Percentiles rank a stretch among this genome's conserved stretches.
Conservation (phyloP, 192 early-diverging fungal genomes). For the Podila epigama region DNA sequence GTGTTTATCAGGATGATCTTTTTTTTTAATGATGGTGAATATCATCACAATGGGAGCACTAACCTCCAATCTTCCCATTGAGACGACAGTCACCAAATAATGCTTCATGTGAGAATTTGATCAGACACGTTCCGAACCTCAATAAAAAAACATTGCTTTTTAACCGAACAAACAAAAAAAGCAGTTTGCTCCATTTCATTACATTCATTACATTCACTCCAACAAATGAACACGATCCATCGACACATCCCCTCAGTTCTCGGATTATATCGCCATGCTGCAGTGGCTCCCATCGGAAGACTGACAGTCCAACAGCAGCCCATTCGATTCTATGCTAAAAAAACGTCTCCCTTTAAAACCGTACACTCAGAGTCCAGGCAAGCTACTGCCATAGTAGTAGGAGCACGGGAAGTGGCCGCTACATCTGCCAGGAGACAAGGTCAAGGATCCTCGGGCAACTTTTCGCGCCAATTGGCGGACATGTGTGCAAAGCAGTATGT, state of each 20-base stretch:
- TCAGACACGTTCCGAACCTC: too few species aligned
- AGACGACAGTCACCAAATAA: too few species aligned
- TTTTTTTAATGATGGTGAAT: too few species aligned
- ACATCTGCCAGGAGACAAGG: neutral
- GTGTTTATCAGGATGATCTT: too few species aligned
- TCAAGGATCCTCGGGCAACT: slow-evolving; percentile 9
- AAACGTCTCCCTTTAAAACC: slow-evolving; percentile 28
- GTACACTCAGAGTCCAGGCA: slow-evolving; percentile 30
- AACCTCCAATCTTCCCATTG: too few species aligned
- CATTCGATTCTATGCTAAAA: slow-evolving; percentile 14
- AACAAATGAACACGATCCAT: slow-evolving; percentile 20
- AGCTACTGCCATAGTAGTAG: neutral
- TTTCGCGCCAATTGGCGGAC: slow-evolving; percentile 27
- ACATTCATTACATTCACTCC: slow-evolving; percentile 5
- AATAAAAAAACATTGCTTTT: too few species aligned
- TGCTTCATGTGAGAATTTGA: too few species aligned
- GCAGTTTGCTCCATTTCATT: slow-evolving; percentile 3
- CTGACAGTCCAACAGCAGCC: neutral
- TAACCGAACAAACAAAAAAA: neutral
- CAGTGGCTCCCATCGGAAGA: neutral
- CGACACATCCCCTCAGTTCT: slow-evolving; percentile 3
- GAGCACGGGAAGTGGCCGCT: neutral
- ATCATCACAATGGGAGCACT: too few species aligned
- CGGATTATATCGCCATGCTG: neutral
- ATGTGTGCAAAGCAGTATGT: slow-evolving; percentile 42